Percentiles rank a stretch among this genome's conserved stretches.
Conservation (phyloP, 83 land plant species). For the Isoetes engelmannii region DNA sequence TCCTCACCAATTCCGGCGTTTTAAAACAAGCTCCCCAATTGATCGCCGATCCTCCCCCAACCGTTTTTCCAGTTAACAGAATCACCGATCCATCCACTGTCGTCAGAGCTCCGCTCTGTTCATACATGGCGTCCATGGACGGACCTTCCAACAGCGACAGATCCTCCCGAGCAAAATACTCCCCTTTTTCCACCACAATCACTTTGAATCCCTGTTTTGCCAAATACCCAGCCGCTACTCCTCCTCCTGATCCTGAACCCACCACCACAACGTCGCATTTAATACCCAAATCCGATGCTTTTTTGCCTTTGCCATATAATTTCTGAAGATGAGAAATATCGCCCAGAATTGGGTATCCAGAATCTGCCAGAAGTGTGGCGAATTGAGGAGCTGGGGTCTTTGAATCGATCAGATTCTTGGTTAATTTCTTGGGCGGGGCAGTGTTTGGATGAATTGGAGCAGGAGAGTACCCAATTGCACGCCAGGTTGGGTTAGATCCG, state of each 20-base stretch:
- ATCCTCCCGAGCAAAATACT: slow-evolving; percentile 34
- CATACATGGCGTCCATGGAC: slow-evolving; percentile 45
- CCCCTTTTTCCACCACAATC: slow-evolving; percentile 57
- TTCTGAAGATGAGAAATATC: slow-evolving; percentile 6
- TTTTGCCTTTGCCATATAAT: slow-evolving; percentile 3
- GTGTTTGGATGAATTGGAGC: slow-evolving; percentile 33
- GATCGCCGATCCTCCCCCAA: slow-evolving; percentile 89
- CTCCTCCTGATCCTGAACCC: slow-evolving; percentile 69
- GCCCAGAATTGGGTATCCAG: slow-evolving; percentile 14
- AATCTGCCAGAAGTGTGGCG: neutral
- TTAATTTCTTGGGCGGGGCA: neutral
- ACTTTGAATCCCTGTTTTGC: slow-evolving; percentile 57
- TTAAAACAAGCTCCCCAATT: slow-evolving; percentile 83
- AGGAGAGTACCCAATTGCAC: slow-evolving; percentile 57
- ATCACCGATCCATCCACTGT: slow-evolving; percentile 44
- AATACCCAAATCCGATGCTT: slow-evolving; percentile 25
- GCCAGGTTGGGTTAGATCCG: slow-evolving; percentile 53
- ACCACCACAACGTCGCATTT: slow-evolving; percentile 56
- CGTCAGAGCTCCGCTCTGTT: slow-evolving; percentile 48
- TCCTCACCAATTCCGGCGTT: slow-evolving; percentile 61
- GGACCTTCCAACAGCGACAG: slow-evolving; percentile 54
- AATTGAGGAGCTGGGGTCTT: neutral
- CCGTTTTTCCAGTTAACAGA: slow-evolving; percentile 64
- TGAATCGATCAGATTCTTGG: neutral
- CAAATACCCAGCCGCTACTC: slow-evolving; percentile 51